These are phyloP conservation scores for Daldinia loculata DNA, from an alignment of 495 filamentous ascomycete species.

Conservation along the genomic window DNA sequence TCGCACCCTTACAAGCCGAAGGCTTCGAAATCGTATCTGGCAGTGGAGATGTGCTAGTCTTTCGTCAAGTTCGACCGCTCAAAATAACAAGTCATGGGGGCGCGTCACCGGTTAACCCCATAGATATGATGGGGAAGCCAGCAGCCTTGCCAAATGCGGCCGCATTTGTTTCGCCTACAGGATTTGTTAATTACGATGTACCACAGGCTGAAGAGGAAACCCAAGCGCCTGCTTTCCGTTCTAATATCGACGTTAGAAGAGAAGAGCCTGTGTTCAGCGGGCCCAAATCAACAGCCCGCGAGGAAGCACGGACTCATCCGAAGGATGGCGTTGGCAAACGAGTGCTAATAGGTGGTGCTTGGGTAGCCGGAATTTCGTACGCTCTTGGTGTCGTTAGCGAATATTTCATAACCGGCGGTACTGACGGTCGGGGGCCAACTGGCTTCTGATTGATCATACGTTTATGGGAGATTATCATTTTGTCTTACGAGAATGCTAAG, in stretches of 20 bases:
- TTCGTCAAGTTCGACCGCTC: slow-evolving; percentile 62
- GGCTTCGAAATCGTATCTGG: slow-evolving; percentile 81
- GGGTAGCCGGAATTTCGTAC: slow-evolving; percentile 71
- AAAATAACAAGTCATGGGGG: slow-evolving; percentile 37
- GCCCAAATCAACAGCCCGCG: slow-evolving; percentile 35
- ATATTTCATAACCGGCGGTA: slow-evolving; percentile 68
- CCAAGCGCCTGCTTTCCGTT: slow-evolving; percentile 47
- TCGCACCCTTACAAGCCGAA: slow-evolving; percentile 67
- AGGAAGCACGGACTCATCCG: slow-evolving; percentile 43
- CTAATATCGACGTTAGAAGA: slow-evolving; percentile 60
- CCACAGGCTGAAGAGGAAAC: slow-evolving; percentile 44
- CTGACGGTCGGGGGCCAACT: slow-evolving; percentile 62
- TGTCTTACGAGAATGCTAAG: not conserved
- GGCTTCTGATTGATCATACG: slow-evolving; percentile 52
- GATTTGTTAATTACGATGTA: slow-evolving; percentile 65
- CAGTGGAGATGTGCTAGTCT: slow-evolving; percentile 74
- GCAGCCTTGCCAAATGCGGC: slow-evolving; percentile 53
- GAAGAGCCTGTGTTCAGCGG: slow-evolving; percentile 68
- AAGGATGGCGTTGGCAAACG: slow-evolving; percentile 56
- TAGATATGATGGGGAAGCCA: slow-evolving; percentile 62
- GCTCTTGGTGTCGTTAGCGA: slow-evolving; percentile 73
- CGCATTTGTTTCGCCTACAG: slow-evolving; percentile 64
- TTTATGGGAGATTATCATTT: not conserved
- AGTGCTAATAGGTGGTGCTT: slow-evolving; percentile 64
- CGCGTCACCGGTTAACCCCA: slow-evolving; percentile 56